A percentile compares a stretch with the other conserved stretches of the same genome.
Conservation (phyloP, 805 yeast genomes). For the Cyberlindnera galapagoensis region DNA sequence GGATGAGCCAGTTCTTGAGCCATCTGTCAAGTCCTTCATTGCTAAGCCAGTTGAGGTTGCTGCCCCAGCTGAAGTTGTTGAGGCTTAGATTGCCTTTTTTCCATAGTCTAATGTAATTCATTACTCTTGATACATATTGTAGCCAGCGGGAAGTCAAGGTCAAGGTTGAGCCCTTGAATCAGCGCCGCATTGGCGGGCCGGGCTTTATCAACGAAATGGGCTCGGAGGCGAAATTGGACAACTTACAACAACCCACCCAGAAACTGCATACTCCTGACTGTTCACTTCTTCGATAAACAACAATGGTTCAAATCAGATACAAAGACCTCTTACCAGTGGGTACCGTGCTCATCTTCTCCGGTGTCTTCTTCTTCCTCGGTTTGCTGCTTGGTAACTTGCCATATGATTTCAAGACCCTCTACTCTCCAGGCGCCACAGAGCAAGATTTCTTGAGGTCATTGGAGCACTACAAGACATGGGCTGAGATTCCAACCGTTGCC, state of each 20-base stretch:
- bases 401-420: constrained; percentile 72
- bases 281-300: background rate
- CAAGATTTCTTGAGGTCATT: constrained; percentile 56
- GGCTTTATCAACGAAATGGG: too few species aligned
- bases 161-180: too few species aligned
- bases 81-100: too few species aligned
- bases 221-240: too few species aligned
- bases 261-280: too few species aligned
- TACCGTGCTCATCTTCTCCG: constrained; percentile 36
- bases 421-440: constrained; percentile 46
- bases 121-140: background rate
- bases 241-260: too few species aligned
- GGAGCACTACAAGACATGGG: constrained; percentile 71
- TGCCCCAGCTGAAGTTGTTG: constrained; percentile 14
- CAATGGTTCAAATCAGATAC: constrained; percentile 26
- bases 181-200: too few species aligned
- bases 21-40: constrained; percentile 73
- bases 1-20: constrained; percentile 74
- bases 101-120: background rate
- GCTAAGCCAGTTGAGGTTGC: constrained; percentile 25
- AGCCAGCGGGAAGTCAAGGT: background rate
- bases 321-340: constrained; percentile 42
- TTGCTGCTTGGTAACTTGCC: constrained; percentile 72
- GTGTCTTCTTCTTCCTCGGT: constrained; percentile 78
- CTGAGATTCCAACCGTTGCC: constrained; percentile 51